phyloP scores from a whole-genome alignment of 2,329 filamentous ascomycete species.

The Hypoxylon sp. region DNA sequence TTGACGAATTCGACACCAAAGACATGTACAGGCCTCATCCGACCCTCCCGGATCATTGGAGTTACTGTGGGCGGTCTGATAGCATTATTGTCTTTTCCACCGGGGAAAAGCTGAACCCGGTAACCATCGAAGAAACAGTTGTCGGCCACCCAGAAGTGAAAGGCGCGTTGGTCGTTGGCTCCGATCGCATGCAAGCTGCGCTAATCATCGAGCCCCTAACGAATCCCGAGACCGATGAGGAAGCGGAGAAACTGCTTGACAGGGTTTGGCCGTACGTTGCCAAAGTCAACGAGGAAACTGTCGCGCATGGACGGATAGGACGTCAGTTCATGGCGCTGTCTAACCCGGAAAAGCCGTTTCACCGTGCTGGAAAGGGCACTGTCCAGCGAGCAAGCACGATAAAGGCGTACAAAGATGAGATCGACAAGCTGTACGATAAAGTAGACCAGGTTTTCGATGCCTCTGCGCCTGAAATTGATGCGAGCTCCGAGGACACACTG shows the following conservation, averaged over 20 bases:
- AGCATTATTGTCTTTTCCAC: slow-evolving; percentile 64
- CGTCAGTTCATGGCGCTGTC: slow-evolving; percentile 57
- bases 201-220: slow-evolving; percentile 60
- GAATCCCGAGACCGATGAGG: slow-evolving; percentile 48
- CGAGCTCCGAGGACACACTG: slow-evolving; percentile 49
- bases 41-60: slow-evolving; percentile 54
- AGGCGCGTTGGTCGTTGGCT: slow-evolving; percentile 61
- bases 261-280: slow-evolving; percentile 59
- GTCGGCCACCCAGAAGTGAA: slow-evolving; percentile 55
- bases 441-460: slow-evolving; percentile 31
- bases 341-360: slow-evolving; percentile 58
- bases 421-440: slow-evolving; percentile 57
- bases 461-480: slow-evolving; percentile 48
- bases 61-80: slow-evolving; percentile 56
- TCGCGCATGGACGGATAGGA: slow-evolving; percentile 61
- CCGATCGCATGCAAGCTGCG: slow-evolving; percentile 60
- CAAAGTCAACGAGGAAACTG: slow-evolving; percentile 58
- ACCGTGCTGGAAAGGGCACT: slow-evolving; percentile 60
- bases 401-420: slow-evolving; percentile 58
- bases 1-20: slow-evolving; percentile 58
- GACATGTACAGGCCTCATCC: slow-evolving; percentile 60
- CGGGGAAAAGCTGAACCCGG: slow-evolving; percentile 65
- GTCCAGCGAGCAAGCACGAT: slow-evolving; percentile 57
- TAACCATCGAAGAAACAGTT: slow-evolving; percentile 58
- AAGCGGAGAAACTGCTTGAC: slow-evolving; percentile 54